These are phyloP conservation scores for Anthracocystis panici-leucophaei DNA, from an alignment of 1,284 basidiomycete species.

Conservation along the genomic window DNA sequence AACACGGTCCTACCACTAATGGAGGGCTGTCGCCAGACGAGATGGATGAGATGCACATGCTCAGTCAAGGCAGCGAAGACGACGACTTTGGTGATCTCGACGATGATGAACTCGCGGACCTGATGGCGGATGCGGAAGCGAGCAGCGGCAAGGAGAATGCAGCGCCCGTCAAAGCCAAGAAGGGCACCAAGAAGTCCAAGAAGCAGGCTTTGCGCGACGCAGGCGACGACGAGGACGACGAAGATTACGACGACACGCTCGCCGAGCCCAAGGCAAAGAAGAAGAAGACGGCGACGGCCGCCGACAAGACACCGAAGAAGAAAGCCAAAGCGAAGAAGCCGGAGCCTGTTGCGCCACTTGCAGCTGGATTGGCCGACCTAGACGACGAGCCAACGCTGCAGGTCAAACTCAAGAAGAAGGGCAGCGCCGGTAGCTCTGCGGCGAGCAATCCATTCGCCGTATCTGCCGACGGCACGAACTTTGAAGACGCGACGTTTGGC, in stretches of 20 bases:
- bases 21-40: slow-evolving; percentile 32
- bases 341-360: slow-evolving; percentile 45
- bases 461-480: slow-evolving; percentile 17
- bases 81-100: slow-evolving; percentile 59
- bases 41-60: slow-evolving; percentile 47
- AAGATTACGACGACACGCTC: slow-evolving; percentile 3
- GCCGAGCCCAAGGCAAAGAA: slow-evolving; percentile 23
- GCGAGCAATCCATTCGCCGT: slow-evolving; percentile 41
- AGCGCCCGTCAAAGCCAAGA: slow-evolving; percentile 21
- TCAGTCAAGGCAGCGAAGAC: slow-evolving; percentile 52
- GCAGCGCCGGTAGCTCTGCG: slow-evolving; percentile 1
- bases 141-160: slow-evolving; percentile 49
- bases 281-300: slow-evolving; percentile 6
- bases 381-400: slow-evolving; percentile 43
- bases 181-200: slow-evolving; percentile 19
- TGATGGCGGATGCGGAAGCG: slow-evolving; percentile 52
- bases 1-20: slow-evolving; percentile 19
- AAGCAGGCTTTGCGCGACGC: slow-evolving; percentile 13
- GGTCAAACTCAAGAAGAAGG: slow-evolving; percentile 47
- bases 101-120: slow-evolving; percentile 57
- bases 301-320: slow-evolving; percentile 26
- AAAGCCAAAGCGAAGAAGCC: slow-evolving; percentile 27
- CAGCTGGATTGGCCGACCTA: slow-evolving; percentile 48
- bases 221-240: slow-evolving; percentile 14
- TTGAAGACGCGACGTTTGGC: slow-evolving; percentile 56